phyloP scores from a whole-genome alignment of 495 filamentous ascomycete species.

The Aspergillus sparsus region DNA sequence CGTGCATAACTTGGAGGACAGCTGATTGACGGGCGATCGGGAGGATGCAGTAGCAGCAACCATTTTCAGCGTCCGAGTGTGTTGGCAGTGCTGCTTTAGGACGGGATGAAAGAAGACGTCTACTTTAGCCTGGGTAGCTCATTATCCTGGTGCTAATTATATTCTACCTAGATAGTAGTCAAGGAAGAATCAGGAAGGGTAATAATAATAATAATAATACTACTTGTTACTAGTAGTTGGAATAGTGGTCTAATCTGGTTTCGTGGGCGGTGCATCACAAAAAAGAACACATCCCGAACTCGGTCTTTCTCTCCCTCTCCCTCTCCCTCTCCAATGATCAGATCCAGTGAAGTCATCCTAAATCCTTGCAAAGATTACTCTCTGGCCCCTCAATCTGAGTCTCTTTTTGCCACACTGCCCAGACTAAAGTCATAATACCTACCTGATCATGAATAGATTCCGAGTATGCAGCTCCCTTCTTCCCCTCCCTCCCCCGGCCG shows the following conservation, averaged over 20 bases:
- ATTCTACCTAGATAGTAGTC: too few species aligned
- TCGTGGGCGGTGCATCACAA: too few species aligned
- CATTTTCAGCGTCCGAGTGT: neutral
- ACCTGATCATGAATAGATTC: conserved; percentile 41
- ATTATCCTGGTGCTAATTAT: too few species aligned
- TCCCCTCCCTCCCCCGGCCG: neutral
- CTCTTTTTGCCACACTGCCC: neutral
- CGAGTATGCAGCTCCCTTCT: conserved; percentile 35
- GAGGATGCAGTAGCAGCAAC: conserved; percentile 6
- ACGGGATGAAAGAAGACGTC: conserved; percentile 4
- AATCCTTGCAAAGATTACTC: neutral
- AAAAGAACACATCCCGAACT: too few species aligned
- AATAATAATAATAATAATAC: too few species aligned
- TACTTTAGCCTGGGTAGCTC: neutral
- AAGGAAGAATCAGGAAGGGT: too few species aligned
- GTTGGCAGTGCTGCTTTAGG: conserved; percentile 1
- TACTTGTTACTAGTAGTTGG: too few species aligned
- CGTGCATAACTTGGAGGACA: conserved; percentile 20
- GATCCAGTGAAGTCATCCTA: too few species aligned
- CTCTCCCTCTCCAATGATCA: too few species aligned
- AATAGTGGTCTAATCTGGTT: too few species aligned
- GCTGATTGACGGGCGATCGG: conserved; percentile 13
- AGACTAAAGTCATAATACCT: conserved; percentile 1
- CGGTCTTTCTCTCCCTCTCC: too few species aligned
- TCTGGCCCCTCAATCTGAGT: neutral